Conservation (phyloP, 352 stramenopile genomes). For the Phytophthora idaei region DNA sequence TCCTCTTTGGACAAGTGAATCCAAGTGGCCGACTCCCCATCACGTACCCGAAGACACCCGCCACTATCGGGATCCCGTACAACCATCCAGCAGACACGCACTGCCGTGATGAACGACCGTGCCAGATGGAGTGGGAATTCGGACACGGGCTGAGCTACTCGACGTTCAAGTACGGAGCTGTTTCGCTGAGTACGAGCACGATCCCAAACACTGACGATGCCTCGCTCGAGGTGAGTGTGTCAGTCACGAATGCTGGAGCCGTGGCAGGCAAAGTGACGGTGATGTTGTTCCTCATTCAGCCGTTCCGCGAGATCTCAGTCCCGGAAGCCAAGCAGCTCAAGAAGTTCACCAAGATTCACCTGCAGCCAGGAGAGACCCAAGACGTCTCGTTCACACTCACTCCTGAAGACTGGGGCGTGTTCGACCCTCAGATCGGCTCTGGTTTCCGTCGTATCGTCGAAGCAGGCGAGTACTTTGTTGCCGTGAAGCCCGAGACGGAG, state of each 20-base stretch:
- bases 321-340: constrained; percentile 84
- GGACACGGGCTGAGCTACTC: constrained; percentile 75
- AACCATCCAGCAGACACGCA: constrained; percentile 61
- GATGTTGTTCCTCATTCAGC: constrained; percentile 81
- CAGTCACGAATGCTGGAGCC: constrained; percentile 71
- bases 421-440: constrained; percentile 57
- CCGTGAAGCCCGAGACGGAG: constrained; percentile 70
- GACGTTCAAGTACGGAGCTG: constrained; percentile 52
- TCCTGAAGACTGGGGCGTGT: constrained; percentile 61
- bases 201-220: constrained; percentile 28
- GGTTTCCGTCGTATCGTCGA: constrained; percentile 65
- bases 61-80: constrained; percentile 69
- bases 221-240: constrained; percentile 51
- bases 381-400: constrained; percentile 51
- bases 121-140: constrained; percentile 70
- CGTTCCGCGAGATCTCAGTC: constrained; percentile 60
- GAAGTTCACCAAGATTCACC: constrained; percentile 76
- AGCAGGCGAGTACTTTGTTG: constrained; percentile 66
- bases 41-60: constrained; percentile 78
- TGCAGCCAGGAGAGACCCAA: constrained; percentile 50
- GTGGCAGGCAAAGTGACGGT: constrained; percentile 74
- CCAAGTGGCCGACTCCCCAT: constrained; percentile 85
- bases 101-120: constrained; percentile 48
- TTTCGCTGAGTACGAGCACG: constrained; percentile 47
- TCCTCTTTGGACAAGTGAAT: constrained; percentile 81